Evolutionary conservation across 371 early-diverging fungal genomes (phyloP).

Genomic region (Nosema muscidifuracis): DNA sequence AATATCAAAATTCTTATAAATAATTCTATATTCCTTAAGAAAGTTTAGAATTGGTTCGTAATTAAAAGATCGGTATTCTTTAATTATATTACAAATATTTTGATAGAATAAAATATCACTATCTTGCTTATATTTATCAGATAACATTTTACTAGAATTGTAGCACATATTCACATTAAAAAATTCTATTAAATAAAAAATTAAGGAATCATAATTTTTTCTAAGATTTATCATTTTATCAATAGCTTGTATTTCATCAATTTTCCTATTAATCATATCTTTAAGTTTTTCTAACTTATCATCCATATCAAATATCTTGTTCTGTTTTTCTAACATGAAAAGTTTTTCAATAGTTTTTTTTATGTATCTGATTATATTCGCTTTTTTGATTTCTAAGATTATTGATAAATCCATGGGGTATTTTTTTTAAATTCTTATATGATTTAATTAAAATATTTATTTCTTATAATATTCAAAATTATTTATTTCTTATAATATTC

Average conservation of each 20-base stretch:
- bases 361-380: constrained; percentile 12
- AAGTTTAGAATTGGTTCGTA: constrained; percentile 4
- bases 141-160: background rate
- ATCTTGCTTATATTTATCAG: background rate
- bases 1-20: constrained; percentile 6
- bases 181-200: constrained; percentile 21
- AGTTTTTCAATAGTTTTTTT: constrained; percentile 20
- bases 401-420: constrained; percentile 17
- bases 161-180: constrained; percentile 22
- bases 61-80: background rate
- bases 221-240: background rate
- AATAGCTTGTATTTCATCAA: constrained; percentile 2
- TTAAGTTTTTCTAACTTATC: constrained; percentile 20
- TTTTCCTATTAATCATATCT: constrained; percentile 13
- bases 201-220: background rate
- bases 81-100: background rate
- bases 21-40: constrained; percentile 6
- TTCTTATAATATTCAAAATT: too few relatives aligned
- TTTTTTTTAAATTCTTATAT: too few relatives aligned
- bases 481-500: too few relatives aligned
- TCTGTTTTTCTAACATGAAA: constrained; percentile 19
- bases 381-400: constrained; percentile 13
- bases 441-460: too few relatives aligned
- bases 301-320: constrained; percentile 9
- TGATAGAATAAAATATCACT: constrained; percentile 7